Conservation (phyloP, 2,329 filamentous ascomycete genomes). For the Cladophialophora psammophila region DNA sequence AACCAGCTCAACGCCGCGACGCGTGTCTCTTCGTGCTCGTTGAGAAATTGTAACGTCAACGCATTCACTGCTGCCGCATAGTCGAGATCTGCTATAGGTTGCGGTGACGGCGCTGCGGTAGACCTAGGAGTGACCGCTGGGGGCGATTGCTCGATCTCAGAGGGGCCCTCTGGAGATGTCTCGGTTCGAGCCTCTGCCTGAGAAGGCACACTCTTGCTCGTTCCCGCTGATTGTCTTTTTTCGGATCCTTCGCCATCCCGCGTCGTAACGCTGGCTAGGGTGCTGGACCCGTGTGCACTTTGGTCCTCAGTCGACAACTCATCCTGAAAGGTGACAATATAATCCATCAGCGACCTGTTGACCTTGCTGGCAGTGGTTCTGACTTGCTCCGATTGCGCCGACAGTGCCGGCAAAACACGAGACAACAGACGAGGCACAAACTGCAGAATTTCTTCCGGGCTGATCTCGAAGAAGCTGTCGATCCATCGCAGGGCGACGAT, state of each 20-base stretch:
- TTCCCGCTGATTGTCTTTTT: slow-evolving; percentile 37
- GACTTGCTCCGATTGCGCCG: slow-evolving; percentile 87
- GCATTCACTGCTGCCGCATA: slow-evolving; percentile 95
- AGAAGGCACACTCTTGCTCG: slow-evolving; percentile 48
- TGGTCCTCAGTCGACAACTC: slow-evolving; percentile 45
- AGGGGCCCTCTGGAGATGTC: slow-evolving; percentile 17
- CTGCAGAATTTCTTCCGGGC: slow-evolving; percentile 91
- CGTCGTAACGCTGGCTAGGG: slow-evolving; percentile 48
- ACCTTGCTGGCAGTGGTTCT: slow-evolving; percentile 87
- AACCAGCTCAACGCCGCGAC: slow-evolving; percentile 95
- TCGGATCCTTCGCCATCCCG: slow-evolving; percentile 42
- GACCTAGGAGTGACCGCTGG: slow-evolving; percentile 49
- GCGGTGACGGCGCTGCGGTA: slow-evolving; percentile 55
- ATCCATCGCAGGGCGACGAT: slow-evolving; percentile 94
- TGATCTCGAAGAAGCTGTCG: slow-evolving; percentile 95
- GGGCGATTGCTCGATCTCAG: slow-evolving; percentile 28
- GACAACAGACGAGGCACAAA: slow-evolving; percentile 93
- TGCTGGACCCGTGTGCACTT: slow-evolving; percentile 49
- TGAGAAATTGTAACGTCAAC: slow-evolving; percentile 89
- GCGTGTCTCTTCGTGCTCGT: slow-evolving; percentile 94
- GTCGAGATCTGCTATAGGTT: slow-evolving; percentile 73
- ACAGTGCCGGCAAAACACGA: slow-evolving; percentile 91
- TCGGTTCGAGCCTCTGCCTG: slow-evolving; percentile 22
- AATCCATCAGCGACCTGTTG: slow-evolving; percentile 89
- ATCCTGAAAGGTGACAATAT: slow-evolving; percentile 88